Base-by-base conservation (phyloP, 2,329 filamentous ascomycete species). In the Cordyceps cateniannulata region DNA sequence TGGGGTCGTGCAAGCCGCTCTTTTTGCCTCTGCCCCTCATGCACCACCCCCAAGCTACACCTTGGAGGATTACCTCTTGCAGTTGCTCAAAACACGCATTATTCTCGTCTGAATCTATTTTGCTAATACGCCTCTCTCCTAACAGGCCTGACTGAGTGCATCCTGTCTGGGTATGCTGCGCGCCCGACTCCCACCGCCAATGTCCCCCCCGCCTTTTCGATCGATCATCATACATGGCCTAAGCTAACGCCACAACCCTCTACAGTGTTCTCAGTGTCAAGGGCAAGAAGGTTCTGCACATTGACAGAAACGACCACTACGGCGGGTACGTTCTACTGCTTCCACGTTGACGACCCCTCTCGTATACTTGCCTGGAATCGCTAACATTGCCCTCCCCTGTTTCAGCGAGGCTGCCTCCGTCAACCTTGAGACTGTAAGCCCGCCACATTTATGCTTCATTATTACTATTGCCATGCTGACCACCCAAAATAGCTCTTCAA, bases 271-370 rank as follows among this genome's bases (percentile, higher is more conserved):
- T 98, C 74, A 96, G 92, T 81, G 93, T 98, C 71, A 97, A 98
- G 83, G 93, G 93, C 76, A 93, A 96, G 84, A 98, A 98, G 82
- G 95, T 99, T 72, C 85, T 99, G 66, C 95, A 99, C 81, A 96
- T 99, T 75, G 95, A 98, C 80, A 89, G 93, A 74, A 98, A 98
- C 75, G 91, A 96, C 76, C 93, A 98, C 81, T 98, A 97, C 73
- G 95, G 95, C 84, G 95, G 91, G 93, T 96, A 80, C 71, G 89
- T 82, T 60, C 63, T 52, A 62, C 59, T 42, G 59, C 50, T 49
- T 22, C 60, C 24, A 47, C 16, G 18, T 44, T 18, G 24, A 55
- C 22, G 16, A 32, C 44, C 32, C 27, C 16, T 29, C 50, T 51
- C 16, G 18, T 47, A n/a, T 32, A 35, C 53, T 56, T 47, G 53